Evolutionary conservation across 306 rosid genomes (phyloP), one percentile per base, ranked within the genome.

Genomic region (Abrus pulchellus): DNA sequence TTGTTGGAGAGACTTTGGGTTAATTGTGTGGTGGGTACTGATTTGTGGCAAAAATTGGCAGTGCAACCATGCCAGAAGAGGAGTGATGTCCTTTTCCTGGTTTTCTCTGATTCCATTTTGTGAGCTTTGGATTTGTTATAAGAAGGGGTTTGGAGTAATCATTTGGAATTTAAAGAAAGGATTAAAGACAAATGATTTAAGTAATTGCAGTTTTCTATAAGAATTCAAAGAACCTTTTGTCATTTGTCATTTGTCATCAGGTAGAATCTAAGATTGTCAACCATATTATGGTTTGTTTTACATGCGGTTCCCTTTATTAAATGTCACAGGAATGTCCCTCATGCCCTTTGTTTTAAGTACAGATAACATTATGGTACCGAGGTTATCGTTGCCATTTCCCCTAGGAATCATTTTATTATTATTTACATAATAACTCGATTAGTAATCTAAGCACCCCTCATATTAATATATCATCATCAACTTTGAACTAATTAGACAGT

Each of bases 221-320:
- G 68, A 72, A 59, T 83, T 76, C 27, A 80, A 54, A 61, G 45
- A 3, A 3, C 52, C 80, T 6, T 53, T 61, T 43, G 40, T 80
- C 66, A 71, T 56, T 60, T 62, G 54, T 77, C 72, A 70, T 76
- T 62, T 62, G 54, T 77, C 72, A 70, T 76, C 67, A 40, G 82
- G 38, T 73, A 74, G 87, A 82, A 87, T 85, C 88, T 84, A 82
- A 72, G 85, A 75, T 63, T 74, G 65, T 49, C 82, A 53, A 63
- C 33, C 56, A 63, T 28, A 28, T 72, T 75, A 62, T 80, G 29
- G 60, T 81, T 64, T 28, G 62, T 38, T 82, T 71, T 70, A 49
- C 50, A 68, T 34, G 85, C 50, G 72, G 87, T 66, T 83, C 87
- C 84, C 68, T 52, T 85, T 80, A 68, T 81, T 88, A 60, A 63